phyloP scores from a whole-genome alignment of 352 stramenopile genomes.

The Bremia lactucae region DNA sequence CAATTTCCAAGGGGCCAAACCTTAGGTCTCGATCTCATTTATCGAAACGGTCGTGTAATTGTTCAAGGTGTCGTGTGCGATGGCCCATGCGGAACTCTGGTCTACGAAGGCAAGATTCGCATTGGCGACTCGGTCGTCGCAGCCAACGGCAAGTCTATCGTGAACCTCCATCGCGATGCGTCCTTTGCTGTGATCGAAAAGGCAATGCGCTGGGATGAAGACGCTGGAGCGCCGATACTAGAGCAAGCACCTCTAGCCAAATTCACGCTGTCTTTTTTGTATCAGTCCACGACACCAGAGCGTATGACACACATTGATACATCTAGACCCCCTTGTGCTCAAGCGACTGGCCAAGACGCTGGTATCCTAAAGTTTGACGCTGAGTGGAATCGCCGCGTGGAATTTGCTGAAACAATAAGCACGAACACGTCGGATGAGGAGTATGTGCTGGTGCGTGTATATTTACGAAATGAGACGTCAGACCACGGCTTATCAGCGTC shows the following conservation, averaged over 20 bases:
- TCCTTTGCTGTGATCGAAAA: slow-evolving; percentile 71
- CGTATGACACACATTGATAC: slow-evolving; percentile 18
- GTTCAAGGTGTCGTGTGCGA: slow-evolving; percentile 68
- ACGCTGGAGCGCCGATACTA: slow-evolving; percentile 5
- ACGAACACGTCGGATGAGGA: slow-evolving; percentile 16
- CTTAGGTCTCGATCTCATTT: slow-evolving; percentile 76
- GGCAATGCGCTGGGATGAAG: slow-evolving; percentile 30
- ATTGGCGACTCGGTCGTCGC: slow-evolving; percentile 75
- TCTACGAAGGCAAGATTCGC: slow-evolving; percentile 54
- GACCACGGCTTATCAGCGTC: slow-evolving; percentile 66
- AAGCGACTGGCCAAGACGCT: slow-evolving; percentile 16
- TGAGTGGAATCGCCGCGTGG: slow-evolving; percentile 77
- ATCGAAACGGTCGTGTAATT: slow-evolving; percentile 59
- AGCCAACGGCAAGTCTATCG: slow-evolving; percentile 67
- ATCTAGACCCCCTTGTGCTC: slow-evolving; percentile 18
- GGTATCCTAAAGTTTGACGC: slow-evolving; percentile 39
- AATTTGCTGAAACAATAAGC: slow-evolving; percentile 52
- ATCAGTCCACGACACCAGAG: slow-evolving; percentile 30
- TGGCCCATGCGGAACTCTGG: slow-evolving; percentile 41
- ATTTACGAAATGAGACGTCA: slow-evolving; percentile 55
- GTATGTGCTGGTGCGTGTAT: slow-evolving; percentile 65
- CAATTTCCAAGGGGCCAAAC: slow-evolving; percentile 41
- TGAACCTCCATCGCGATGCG: slow-evolving; percentile 70
- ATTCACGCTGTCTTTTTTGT: slow-evolving; percentile 65
- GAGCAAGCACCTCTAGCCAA: slow-evolving; percentile 13